These are phyloP conservation scores for Aspergillus hancockii DNA, from an alignment of 495 filamentous ascomycete species.

Conservation along the genomic window DNA sequence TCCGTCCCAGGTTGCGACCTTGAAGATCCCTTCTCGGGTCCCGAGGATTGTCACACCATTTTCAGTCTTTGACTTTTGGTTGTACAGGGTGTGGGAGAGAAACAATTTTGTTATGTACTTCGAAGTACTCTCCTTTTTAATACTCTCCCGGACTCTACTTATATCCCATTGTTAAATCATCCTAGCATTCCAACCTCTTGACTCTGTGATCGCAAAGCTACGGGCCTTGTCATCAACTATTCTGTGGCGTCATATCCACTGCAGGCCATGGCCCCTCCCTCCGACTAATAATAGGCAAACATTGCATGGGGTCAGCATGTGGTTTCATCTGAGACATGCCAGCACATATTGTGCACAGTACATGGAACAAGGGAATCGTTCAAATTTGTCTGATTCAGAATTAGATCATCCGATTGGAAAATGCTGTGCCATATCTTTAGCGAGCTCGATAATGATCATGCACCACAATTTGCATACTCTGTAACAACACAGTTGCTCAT, in stretches of 20 bases:
- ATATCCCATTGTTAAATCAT: neutral
- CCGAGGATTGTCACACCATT: slow-evolving; percentile 2
- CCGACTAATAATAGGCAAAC: slow-evolving; percentile 1
- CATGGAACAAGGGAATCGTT: neutral
- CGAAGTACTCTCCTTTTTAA: neutral
- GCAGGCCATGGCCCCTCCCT: neutral
- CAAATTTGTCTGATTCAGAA: neutral
- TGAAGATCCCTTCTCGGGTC: neutral
- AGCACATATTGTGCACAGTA: neutral
- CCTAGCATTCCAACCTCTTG: neutral
- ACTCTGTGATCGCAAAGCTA: no score
- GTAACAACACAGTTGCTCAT: no score
- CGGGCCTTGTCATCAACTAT: neutral
- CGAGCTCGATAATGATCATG: no score
- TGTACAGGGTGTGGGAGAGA: neutral
- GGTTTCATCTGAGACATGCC: slow-evolving; percentile 4
- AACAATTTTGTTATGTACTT: neutral
- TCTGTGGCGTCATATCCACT: neutral
- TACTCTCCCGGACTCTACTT: neutral
- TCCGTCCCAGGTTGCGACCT: neutral
- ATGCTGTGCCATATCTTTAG: neutral
- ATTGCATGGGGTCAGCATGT: neutral
- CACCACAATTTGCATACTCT: no score
- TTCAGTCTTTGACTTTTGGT: no score
- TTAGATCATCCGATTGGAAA: neutral